These are phyloP conservation scores for Alternaria alternata DNA, from an alignment of 2,329 filamentous ascomycete genomes.

Conservation along the genomic window DNA sequence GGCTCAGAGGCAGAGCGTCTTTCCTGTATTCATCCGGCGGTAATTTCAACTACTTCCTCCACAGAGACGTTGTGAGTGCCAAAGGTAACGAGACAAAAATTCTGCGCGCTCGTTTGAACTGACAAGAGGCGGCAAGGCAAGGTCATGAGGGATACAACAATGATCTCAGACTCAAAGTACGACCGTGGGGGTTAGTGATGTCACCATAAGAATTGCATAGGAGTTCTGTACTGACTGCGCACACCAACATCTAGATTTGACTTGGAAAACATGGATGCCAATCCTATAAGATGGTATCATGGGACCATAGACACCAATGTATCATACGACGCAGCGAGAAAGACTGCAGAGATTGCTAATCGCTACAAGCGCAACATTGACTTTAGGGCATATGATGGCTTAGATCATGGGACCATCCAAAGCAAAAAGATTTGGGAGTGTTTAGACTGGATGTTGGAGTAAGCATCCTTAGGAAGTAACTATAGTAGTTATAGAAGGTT, in stretches of 20 bases:
- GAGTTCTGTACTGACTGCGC: neutral
- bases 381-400: neutral
- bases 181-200: neutral
- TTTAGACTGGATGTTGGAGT: neutral
- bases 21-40: neutral
- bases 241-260: neutral
- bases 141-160: neutral
- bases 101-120: neutral
- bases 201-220: neutral
- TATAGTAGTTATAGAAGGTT: neutral
- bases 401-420: neutral
- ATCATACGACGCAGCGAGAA: neutral
- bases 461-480: neutral
- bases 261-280: conserved; percentile 1
- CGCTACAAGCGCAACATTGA: neutral
- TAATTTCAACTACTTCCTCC: neutral
- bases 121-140: neutral
- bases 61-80: neutral
- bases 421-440: neutral
- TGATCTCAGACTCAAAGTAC: neutral
- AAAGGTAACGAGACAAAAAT: neutral
- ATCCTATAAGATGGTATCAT: conserved; percentile 3
- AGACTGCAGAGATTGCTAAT: neutral
- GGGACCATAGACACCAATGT: neutral
- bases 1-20: neutral